phyloP scores from a whole-genome alignment of 2,329 filamentous ascomycete species.

The Colletotrichum brevisporum region DNA sequence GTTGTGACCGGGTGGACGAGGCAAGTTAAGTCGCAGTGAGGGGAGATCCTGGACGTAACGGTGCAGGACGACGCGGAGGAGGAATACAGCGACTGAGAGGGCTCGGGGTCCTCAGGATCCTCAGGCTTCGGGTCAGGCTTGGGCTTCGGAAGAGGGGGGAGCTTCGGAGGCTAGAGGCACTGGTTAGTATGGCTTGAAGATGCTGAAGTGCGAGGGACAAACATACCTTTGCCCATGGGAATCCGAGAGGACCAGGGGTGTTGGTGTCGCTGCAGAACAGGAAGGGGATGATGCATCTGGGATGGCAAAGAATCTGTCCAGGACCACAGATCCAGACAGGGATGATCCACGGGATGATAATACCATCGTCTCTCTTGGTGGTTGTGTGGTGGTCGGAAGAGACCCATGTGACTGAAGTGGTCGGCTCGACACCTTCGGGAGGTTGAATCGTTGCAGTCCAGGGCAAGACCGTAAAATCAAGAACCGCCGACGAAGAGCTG shows the following conservation, averaged over 20 bases:
- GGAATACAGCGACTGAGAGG: constrained; percentile 1
- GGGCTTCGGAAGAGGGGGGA: constrained; percentile 14
- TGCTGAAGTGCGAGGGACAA: background rate
- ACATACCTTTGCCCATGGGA: constrained; percentile 49
- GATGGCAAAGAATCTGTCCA: constrained; percentile 14
- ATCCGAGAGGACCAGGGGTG: constrained; percentile 13
- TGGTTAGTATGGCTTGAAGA: constrained; percentile 17
- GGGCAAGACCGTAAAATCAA: background rate
- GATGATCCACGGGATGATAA: constrained; percentile 14
- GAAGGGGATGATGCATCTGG: constrained; percentile 22
- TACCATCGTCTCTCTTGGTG: constrained; percentile 14
- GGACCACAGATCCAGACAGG: constrained; percentile 22
- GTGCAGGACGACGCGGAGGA: constrained; percentile 30
- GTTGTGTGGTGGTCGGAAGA: constrained; percentile 20
- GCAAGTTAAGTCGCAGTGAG: constrained; percentile 30
- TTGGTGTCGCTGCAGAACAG: constrained; percentile 5
- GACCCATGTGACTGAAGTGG: constrained; percentile 8
- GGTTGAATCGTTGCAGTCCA: background rate
- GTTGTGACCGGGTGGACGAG: constrained; percentile 13
- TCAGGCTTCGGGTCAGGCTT: constrained; percentile 15
- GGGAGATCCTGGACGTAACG: constrained; percentile 19
- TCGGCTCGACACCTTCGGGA: background rate
- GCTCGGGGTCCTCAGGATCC: constrained; percentile 19
- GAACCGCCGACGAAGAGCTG: background rate
- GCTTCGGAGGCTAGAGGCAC: background rate